A percentile compares a stretch with the other conserved stretches of the same genome.
Conservation (phyloP, 1,284 basidiomycete species). For the Ganoderma leucocontextum region DNA sequence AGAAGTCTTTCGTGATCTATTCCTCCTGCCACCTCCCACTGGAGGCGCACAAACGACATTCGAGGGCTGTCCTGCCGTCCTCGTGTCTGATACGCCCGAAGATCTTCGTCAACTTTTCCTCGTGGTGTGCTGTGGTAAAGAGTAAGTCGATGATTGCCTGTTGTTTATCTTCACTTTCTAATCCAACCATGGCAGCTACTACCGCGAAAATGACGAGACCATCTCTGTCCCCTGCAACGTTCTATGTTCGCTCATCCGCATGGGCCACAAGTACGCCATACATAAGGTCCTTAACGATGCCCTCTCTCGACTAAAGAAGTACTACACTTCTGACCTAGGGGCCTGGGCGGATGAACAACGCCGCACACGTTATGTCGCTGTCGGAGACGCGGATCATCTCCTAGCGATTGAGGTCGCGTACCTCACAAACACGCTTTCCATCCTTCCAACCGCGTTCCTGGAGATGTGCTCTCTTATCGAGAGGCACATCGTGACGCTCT, state of each 20-base stretch:
- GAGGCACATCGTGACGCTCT: background rate
- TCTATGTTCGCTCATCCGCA: constrained; percentile 20
- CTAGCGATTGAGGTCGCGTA: background rate
- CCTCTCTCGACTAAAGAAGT: constrained; percentile 19
- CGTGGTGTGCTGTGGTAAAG: constrained; percentile 9
- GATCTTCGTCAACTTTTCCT: constrained; percentile 12
- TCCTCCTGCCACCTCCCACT: background rate
- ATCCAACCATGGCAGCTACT: constrained; percentile 15
- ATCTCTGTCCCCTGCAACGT: constrained; percentile 1
- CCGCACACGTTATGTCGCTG: background rate
- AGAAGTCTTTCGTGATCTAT: background rate
- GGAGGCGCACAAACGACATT: constrained; percentile 10
- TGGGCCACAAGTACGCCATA: constrained; percentile 28
- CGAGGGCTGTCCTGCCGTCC: constrained; percentile 10
- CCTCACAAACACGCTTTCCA: background rate
- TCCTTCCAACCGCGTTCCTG: background rate
- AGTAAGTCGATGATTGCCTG: too few relatives aligned
- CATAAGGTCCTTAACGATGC: constrained; percentile 18
- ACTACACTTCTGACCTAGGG: constrained; percentile 15
- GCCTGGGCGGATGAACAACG: background rate
- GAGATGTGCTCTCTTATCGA: background rate
- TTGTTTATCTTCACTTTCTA: too few relatives aligned
- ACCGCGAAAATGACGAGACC: constrained; percentile 14
- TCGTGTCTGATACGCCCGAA: constrained; percentile 9
- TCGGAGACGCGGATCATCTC: background rate